Base-by-base conservation (phyloP, 495 filamentous ascomycete species). In the Xylaria sp. region DNA sequence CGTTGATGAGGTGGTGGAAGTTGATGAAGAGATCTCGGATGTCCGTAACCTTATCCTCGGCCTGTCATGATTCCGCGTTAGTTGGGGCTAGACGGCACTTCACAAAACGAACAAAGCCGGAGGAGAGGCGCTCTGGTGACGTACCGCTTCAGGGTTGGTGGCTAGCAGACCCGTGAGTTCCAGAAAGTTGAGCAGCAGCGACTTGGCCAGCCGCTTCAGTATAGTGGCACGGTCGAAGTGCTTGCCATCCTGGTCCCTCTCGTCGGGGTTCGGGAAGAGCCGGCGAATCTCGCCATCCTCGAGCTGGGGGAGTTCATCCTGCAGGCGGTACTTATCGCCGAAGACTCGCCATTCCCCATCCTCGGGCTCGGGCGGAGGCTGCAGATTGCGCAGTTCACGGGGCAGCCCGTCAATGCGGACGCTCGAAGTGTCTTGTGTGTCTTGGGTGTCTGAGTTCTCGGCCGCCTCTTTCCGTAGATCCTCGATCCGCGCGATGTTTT, bases 1-100 rank as follows among this genome's bases (percentile, higher is more conserved):
- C 90, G 79, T 99, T 99, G 61, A 98, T 87, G 24, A 95, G 86
- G 72, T 94, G 92, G 78, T 98, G 93, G 65, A 94, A 91, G 80
- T 98, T 97, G 75, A 93, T 89, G 68, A 95, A 90, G 5, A 98
- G 74, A 31, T 89, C 92, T 73, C 89, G 85, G n/a, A 99, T 73
- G 74, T 97, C 90, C 3, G 88, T 81, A 35, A 94, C 85, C 75
- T 95, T 95, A 21, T 90, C 85, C 26, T 84, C 80, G 59, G 81
- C 85, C 80, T 82, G 41, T 40, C 52, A 11, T 31, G 50, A 33
- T 63, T 59, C 19, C 2, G 17, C 19, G 50, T 74, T 55, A 71
- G 67, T 73, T 29, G 66, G 69, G 58, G 35, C 12, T 0, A 61
- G 8, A 15, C 35, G 35, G n/a, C 35, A 35, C 15, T 29, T 24